Percentiles rank a stretch among this genome's conserved stretches.
Evolutionary conservation across 2,329 filamentous ascomycete species (phyloP).

Genomic region (Purpureocillium takamizusanense): DNA sequence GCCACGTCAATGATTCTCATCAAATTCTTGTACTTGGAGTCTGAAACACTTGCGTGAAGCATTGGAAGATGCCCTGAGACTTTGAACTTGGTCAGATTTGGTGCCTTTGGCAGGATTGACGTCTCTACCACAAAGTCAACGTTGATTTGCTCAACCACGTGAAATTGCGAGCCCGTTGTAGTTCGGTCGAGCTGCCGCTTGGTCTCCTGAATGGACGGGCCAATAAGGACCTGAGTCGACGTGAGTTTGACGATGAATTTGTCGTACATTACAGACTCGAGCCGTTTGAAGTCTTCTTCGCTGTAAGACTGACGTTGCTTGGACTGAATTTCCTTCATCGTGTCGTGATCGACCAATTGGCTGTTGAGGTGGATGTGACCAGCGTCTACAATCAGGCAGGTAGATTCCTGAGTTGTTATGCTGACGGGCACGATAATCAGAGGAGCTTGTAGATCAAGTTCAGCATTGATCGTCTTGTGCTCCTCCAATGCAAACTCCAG

Average conservation of each 20-base stretch:
- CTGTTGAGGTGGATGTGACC: conserved; percentile 93
- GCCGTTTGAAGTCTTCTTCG: conserved; percentile 76
- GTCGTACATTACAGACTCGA: conserved; percentile 96
- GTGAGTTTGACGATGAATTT: conserved; percentile 89
- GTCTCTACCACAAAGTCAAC: conserved; percentile 94
- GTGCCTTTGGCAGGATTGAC: conserved; percentile 92
- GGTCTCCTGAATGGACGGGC: conserved; percentile 83
- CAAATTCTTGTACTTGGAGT: conserved; percentile 91
- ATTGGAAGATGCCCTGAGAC: conserved; percentile 88
- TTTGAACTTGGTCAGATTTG: conserved; percentile 84
- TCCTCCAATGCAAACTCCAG: conserved; percentile 95
- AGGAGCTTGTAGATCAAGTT: conserved; percentile 89
- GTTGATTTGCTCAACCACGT: conserved; percentile 94
- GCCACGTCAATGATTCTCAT: conserved; percentile 96
- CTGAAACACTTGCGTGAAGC: conserved; percentile 83
- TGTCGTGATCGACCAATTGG: conserved; percentile 86
- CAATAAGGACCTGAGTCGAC: conserved; percentile 91
- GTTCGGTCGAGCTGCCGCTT: conserved; percentile 61
- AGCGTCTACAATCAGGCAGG: conserved; percentile 89
- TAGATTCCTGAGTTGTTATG: conserved; percentile 69
- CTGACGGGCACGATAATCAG: conserved; percentile 94
- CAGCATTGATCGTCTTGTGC: conserved; percentile 95
- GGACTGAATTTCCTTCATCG: conserved; percentile 77
- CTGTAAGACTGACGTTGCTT: conserved; percentile 85
- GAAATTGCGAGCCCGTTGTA: conserved; percentile 61